Conservation (phyloP, 2,329 filamentous ascomycete species). For the Diaporthe helianthi region DNA sequence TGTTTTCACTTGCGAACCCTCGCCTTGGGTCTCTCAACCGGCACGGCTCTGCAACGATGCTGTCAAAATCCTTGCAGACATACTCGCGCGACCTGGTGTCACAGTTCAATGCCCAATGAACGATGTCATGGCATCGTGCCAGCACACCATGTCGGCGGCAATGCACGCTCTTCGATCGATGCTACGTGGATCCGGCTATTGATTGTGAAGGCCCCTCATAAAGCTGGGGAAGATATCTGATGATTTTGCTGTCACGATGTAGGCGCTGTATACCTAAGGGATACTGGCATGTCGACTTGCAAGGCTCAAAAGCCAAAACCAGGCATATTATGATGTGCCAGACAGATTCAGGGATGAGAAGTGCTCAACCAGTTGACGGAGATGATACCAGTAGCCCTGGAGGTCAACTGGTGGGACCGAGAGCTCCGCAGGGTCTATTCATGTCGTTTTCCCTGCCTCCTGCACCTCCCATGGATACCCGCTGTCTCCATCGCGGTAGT, state of each 20-base stretch:
- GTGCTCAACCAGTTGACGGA: not conserved
- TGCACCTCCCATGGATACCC: conserved; percentile 7
- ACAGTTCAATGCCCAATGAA: not conserved
- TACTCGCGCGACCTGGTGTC: not conserved
- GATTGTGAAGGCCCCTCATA: not conserved
- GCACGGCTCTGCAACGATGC: not conserved
- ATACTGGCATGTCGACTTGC: not conserved
- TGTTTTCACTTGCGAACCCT: not conserved
- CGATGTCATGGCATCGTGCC: not conserved
- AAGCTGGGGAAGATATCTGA: no score
- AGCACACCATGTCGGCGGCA: not conserved
- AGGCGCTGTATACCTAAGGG: no score
- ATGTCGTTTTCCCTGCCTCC: conserved; percentile 3
- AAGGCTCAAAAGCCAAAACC: not conserved
- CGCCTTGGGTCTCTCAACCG: not conserved
- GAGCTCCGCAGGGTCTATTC: conserved; percentile 7
- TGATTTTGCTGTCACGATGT: no score
- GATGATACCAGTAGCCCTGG: conserved; percentile 7
- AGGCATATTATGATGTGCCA: not conserved
- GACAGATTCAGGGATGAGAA: not conserved
- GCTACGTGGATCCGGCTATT: not conserved
- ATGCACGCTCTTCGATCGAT: not conserved
- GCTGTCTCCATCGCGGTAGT: conserved; percentile 16
- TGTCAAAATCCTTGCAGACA: not conserved
- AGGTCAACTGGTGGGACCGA: no score